Percentiles rank a stretch among this genome's conserved stretches.
phyloP scores from a whole-genome alignment of 2,329 filamentous ascomycete species.

The Pyricularia grisea region DNA sequence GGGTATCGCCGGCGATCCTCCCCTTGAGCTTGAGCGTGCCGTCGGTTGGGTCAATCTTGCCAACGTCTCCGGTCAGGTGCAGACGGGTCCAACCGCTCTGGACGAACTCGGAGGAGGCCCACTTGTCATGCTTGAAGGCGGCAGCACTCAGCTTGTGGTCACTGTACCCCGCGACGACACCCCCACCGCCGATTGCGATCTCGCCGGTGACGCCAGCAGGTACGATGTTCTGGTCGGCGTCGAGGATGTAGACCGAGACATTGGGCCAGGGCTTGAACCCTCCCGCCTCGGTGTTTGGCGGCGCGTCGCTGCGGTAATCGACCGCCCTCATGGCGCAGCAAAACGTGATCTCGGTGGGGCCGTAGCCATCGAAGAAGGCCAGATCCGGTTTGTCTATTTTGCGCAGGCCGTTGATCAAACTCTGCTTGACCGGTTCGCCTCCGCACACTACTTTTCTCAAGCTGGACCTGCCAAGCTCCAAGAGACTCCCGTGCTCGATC shows the following conservation, averaged over 20 bases:
- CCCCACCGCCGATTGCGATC: constrained; percentile 26
- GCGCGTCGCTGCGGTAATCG: neutral
- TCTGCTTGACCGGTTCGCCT: neutral
- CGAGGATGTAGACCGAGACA: constrained; percentile 28
- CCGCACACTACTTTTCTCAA: neutral
- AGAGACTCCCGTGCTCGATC: neutral
- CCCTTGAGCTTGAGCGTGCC: constrained; percentile 22
- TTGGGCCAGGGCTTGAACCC: neutral
- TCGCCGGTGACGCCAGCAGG: constrained; percentile 28
- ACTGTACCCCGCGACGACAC: constrained; percentile 29
- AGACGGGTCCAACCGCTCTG: neutral
- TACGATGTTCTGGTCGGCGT: constrained; percentile 17
- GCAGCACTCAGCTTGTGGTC: constrained; percentile 9
- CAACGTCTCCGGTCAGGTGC: neutral
- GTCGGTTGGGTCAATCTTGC: constrained; percentile 9
- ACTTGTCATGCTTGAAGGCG: neutral
- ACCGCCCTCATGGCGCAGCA: constrained; percentile 6
- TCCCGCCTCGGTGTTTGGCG: neutral
- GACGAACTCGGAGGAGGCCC: neutral
- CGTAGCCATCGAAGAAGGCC: constrained; percentile 18
- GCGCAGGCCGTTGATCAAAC: neutral
- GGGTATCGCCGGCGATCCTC: constrained; percentile 25
- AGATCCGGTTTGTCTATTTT: constrained; percentile 4
- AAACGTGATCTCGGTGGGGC: constrained; percentile 19
- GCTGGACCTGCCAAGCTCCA: neutral